Conservation (phyloP, 2,329 filamentous ascomycete genomes). For the Ascochyta fabae region DNA sequence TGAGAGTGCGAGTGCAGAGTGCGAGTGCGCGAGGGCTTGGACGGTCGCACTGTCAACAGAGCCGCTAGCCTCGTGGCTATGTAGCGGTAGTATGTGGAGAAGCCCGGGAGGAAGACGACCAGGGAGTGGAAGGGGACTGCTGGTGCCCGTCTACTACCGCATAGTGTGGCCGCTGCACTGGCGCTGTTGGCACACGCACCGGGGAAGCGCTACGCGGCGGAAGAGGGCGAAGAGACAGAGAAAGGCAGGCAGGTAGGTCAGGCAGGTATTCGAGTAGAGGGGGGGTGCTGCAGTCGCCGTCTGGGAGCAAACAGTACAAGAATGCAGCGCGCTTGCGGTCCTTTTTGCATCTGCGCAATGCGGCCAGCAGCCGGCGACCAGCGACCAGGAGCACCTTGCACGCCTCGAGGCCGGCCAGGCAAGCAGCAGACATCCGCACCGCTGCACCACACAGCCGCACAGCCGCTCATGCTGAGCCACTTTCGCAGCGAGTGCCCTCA, state of each 20-base stretch:
- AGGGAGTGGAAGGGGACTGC: background rate
- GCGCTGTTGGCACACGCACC: slow-evolving; percentile 2
- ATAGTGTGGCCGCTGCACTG: background rate
- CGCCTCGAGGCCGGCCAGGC: no score
- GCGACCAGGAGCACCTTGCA: background rate
- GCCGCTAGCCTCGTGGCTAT: background rate
- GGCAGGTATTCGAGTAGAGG: background rate
- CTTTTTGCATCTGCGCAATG: background rate
- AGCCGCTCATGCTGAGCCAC: slow-evolving; percentile 13
- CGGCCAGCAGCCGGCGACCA: background rate
- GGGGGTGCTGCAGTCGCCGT: background rate
- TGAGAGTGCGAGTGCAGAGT: no score
- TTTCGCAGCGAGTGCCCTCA: background rate
- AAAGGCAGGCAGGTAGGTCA: no score
- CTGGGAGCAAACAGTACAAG: background rate
- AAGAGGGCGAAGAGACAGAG: no score
- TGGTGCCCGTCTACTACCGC: background rate
- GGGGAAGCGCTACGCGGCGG: slow-evolving; percentile 4
- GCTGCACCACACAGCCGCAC: background rate
- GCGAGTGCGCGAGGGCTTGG: background rate
- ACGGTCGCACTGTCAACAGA: background rate
- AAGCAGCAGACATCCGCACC: background rate
- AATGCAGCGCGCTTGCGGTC: background rate
- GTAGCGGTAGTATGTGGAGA: background rate
- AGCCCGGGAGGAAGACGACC: background rate